A percentile compares a stretch with the other conserved stretches of the same genome.
phyloP scores from a whole-genome alignment of 352 stramenopile species.

The Phytophthora meadii region DNA sequence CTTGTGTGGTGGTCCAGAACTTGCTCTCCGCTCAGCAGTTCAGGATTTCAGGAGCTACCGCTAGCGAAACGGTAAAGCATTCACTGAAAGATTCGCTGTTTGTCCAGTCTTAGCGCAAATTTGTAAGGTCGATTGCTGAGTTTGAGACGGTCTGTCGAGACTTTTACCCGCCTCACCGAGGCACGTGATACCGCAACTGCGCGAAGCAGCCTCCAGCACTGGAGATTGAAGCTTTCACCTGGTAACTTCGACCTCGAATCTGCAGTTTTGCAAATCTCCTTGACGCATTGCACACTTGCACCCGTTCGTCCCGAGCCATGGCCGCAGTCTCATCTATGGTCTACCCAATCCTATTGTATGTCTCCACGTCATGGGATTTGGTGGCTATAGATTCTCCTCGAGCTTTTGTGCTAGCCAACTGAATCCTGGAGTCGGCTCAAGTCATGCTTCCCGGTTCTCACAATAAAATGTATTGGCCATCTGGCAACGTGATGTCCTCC shows the following conservation, averaged over 20 bases:
- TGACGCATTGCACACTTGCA: not conserved
- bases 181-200: constrained; percentile 3
- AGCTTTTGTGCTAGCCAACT: constrained; percentile 25
- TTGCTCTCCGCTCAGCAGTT: constrained; percentile 21
- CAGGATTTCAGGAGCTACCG: not conserved
- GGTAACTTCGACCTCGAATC: constrained; percentile 27
- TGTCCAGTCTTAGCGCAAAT: constrained; percentile 2
- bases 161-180: constrained; percentile 13
- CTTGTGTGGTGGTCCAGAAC: constrained; percentile 8
- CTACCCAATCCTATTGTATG: constrained; percentile 10
- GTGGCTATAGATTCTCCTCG: constrained; percentile 20
- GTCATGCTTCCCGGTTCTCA: constrained; percentile 2
- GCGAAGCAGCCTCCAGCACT: not conserved
- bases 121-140: constrained; percentile 17
- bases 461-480: constrained; percentile 13
- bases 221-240: not conserved
- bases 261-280: constrained; percentile 18
- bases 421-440: constrained; percentile 18
- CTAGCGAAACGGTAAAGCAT: constrained; percentile 1
- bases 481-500: constrained; percentile 8
- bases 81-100: constrained; percentile 13
- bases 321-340: constrained; percentile 22
- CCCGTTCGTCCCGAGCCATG: not conserved
- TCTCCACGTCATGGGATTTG: constrained; percentile 18
- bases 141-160: constrained; percentile 22